Evolutionary conservation across 1,284 basidiomycete species (phyloP), one percentile per base, ranked within the genome.

Genomic region (Xerocomus amazonicus): DNA sequence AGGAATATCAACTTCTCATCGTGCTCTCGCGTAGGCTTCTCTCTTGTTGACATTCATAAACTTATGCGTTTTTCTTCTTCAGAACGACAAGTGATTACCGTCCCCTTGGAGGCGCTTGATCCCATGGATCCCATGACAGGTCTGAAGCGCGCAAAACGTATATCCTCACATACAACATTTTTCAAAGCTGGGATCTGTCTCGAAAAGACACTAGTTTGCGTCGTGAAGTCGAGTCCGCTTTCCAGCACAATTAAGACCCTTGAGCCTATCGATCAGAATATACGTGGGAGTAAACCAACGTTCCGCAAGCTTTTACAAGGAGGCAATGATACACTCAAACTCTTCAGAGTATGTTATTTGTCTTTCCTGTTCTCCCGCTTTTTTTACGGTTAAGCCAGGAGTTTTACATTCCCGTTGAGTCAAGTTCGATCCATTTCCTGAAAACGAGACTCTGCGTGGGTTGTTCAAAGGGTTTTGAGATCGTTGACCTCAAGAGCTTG

Each of bases 331-430:
- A 92, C 93, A 12, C 77, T 99, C 43, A 89, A 91, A 66, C 78
- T 92, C 31, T 98, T 97, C 80, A 92, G 93, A 76, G 92, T 90
- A 58, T 45, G 82, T 71, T 43, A 35, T 9, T 36, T 29, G 26
- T 36, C 19, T 16, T 27, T 34, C 19, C 19, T 23, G 19, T 28
- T 14, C 28, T 35, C 54, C 19, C 39, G 46, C 31, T 43, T 28
- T 27, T 19, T 46, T 51, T 33, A 53, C 52, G 40, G 48, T 10
- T 47, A 36, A 43, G 34, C 31, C 59, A 93, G 90, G 92, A 99
- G 70, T 99, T 99, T 71, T 99, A 99, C 70, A 97, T 99, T 52
- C 96, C 97, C 0, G 92, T 97, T 14, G 95, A 98, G 70, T 96
- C 92, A 44, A 92, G 85, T 56, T 97, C 94, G 9, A 91, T 99